These are phyloP conservation scores for Diutina catenulata DNA, from an alignment of 1,139 yeast species.

Conservation along the genomic window DNA sequence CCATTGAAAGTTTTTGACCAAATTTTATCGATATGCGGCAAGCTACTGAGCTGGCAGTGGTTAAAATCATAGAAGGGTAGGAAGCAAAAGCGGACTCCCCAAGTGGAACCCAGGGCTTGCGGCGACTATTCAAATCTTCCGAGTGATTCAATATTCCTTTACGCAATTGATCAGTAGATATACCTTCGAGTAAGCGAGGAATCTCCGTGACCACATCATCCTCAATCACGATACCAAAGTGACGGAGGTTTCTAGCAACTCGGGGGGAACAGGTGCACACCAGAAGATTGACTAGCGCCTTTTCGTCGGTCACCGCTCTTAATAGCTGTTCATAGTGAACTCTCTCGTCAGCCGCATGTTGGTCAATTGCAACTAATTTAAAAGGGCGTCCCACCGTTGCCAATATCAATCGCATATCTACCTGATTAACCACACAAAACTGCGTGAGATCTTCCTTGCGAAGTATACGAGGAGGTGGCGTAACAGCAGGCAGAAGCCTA, in stretches of 20 bases:
- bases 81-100: background rate
- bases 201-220: slow-evolving; percentile 17
- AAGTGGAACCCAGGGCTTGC: background rate
- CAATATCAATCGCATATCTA: slow-evolving; percentile 50
- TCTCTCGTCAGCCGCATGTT: slow-evolving; percentile 75
- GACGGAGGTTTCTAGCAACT: slow-evolving; percentile 6
- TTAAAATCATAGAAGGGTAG: slow-evolving; percentile 35
- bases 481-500: too few species aligned
- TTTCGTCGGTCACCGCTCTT: slow-evolving; percentile 21
- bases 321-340: slow-evolving; percentile 40
- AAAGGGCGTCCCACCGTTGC: slow-evolving; percentile 13
- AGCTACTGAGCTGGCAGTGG: slow-evolving; percentile 48
- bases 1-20: slow-evolving; percentile 38
- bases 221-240: slow-evolving; percentile 9
- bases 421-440: slow-evolving; percentile 28
- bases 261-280: too few species aligned
- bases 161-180: slow-evolving; percentile 19
- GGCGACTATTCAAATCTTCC: background rate
- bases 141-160: background rate
- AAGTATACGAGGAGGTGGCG: too few species aligned
- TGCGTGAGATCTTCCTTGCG: background rate
- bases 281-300: slow-evolving; percentile 9
- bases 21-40: slow-evolving; percentile 67
- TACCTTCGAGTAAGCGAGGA: slow-evolving; percentile 15
- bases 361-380: slow-evolving; percentile 42